A percentile compares a stretch with the other conserved stretches of the same genome.
These are phyloP conservation scores for Salix brachista DNA, from an alignment of 345 rosid species.

Conservation along the genomic window DNA sequence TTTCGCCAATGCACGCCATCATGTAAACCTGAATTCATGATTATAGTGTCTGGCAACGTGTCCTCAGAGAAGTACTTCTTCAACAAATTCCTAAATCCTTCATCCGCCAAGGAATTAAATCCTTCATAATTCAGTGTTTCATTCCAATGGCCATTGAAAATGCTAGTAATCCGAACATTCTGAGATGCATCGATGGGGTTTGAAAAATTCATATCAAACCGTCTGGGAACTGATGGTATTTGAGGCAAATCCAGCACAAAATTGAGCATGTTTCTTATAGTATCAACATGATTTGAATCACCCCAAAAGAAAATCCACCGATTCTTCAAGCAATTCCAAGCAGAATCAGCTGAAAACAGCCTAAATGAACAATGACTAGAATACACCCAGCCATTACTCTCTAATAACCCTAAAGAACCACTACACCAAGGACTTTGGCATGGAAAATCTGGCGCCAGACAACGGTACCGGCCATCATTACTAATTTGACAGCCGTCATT, in stretches of 20 bases:
- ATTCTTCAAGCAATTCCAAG: constrained; percentile 73
- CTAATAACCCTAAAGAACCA: constrained; percentile 64
- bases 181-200: constrained; percentile 65
- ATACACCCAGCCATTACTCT: constrained; percentile 98
- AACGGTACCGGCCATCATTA: constrained; percentile 71
- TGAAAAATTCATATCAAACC: constrained; percentile 73
- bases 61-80: constrained; percentile 70
- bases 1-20: constrained; percentile 70
- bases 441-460: constrained; percentile 53
- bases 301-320: constrained; percentile 99
- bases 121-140: constrained; percentile 82
- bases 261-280: constrained; percentile 78
- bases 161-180: constrained; percentile 77
- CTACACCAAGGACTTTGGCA: constrained; percentile 83
- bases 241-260: constrained; percentile 67
- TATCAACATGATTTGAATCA: constrained; percentile 90
- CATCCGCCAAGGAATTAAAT: constrained; percentile 63
- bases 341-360: constrained; percentile 50
- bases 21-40: constrained; percentile 88
- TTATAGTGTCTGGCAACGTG: constrained; percentile 63
- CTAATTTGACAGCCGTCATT: constrained; percentile 62
- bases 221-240: constrained; percentile 63
- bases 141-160: constrained; percentile 92
- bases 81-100: constrained; percentile 55
- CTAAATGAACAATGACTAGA: constrained; percentile 76